phyloP scores from a whole-genome alignment of 495 filamentous ascomycete species.

The Echria macrotheca region DNA sequence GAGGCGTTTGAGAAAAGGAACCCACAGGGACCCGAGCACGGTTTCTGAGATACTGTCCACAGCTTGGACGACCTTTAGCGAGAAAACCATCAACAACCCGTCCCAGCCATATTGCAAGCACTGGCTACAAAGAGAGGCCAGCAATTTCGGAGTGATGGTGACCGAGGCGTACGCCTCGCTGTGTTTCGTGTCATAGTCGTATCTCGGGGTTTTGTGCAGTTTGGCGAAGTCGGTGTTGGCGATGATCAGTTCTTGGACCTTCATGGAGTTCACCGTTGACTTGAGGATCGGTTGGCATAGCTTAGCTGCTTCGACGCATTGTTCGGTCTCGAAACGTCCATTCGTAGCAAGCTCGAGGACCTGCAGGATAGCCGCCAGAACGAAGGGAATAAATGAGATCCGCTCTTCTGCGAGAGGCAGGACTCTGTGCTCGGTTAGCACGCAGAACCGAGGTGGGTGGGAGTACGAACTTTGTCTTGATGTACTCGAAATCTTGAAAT shows the following conservation, averaged over 20 bases:
- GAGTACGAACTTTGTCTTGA: not conserved
- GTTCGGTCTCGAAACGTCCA: not conserved
- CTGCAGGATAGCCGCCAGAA: not conserved
- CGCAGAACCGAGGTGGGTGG: not conserved
- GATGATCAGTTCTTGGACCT: too few species aligned
- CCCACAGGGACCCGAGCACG: conserved; percentile 16
- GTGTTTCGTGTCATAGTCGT: too few species aligned
- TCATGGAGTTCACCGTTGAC: not conserved
- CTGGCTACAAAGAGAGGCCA: conserved; percentile 9
- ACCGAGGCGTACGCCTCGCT: too few species aligned
- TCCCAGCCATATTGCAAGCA: conserved; percentile 12
- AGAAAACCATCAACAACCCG: conserved; percentile 4
- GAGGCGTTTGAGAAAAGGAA: conserved; percentile 17
- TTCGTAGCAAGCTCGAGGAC: not conserved
- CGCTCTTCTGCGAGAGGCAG: not conserved
- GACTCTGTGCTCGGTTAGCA: not conserved
- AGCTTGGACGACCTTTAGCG: conserved; percentile 5
- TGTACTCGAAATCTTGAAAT: not conserved
- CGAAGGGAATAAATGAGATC: not conserved
- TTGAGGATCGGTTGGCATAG: not conserved
- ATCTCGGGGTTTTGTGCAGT: too few species aligned
- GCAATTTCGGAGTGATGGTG: too few species aligned
- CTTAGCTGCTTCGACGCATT: not conserved
- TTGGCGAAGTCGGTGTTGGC: too few species aligned
- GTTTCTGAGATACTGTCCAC: not conserved